phyloP scores from a whole-genome alignment of 2,329 filamentous ascomycete species.

The Cadophora sp. region DNA sequence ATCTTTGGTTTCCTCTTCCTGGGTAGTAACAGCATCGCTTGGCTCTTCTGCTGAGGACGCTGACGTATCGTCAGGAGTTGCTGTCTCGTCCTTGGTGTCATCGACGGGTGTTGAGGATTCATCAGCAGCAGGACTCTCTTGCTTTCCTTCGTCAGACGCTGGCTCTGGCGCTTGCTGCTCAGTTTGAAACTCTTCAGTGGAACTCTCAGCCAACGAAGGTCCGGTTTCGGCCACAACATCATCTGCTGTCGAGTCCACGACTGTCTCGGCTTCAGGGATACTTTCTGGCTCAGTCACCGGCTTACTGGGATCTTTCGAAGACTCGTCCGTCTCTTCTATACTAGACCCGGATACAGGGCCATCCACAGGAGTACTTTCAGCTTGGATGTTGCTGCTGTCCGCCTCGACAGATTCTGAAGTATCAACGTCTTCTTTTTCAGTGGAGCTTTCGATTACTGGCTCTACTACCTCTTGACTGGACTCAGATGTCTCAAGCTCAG shows the following conservation, averaged over 20 bases:
- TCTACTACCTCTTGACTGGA: not conserved
- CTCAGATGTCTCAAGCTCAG: not conserved
- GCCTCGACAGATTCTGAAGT: not conserved
- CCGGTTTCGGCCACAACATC: slow-evolving; percentile 27
- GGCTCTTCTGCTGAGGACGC: not conserved
- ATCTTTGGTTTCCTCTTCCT: slow-evolving; percentile 1
- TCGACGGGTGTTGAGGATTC: not conserved
- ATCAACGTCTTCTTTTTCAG: not conserved
- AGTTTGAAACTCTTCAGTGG: not conserved
- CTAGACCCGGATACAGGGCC: not conserved
- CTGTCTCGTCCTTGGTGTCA: not conserved
- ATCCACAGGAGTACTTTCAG: not conserved
- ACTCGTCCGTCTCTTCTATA: not conserved
- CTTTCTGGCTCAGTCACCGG: not conserved
- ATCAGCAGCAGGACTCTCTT: not conserved
- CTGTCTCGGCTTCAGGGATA: not conserved
- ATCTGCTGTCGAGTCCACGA: slow-evolving; percentile 22
- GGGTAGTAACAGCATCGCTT: not conserved
- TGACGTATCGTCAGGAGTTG: not conserved
- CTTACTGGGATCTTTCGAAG: not conserved
- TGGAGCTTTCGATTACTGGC: not conserved
- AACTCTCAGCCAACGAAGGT: not conserved
- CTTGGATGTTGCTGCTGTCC: not conserved
- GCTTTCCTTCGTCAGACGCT: not conserved
- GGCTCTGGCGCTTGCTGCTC: not conserved